A percentile compares a stretch with the other conserved stretches of the same genome.
Evolutionary conservation across 2,329 filamentous ascomycete species (phyloP).

Genomic region (Colletotrichum ledebouriae): DNA sequence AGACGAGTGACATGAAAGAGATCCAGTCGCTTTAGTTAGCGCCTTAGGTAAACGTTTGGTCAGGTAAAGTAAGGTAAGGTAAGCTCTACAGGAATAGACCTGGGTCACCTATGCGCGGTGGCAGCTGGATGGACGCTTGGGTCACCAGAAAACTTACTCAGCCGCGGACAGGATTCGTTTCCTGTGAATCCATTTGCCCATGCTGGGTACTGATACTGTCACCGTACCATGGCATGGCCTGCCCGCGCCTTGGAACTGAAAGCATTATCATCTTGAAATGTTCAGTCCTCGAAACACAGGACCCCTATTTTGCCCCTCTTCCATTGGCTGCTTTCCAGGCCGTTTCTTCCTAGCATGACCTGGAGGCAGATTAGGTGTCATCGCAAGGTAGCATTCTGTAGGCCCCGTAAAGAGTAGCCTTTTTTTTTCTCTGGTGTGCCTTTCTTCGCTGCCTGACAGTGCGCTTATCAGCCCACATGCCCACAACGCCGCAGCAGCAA

Average conservation of each 20-base stretch:
- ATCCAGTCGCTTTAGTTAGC: not conserved
- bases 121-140: too few species aligned
- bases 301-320: slow-evolving; percentile 30
- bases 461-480: slow-evolving; percentile 11
- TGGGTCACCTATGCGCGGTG: not conserved
- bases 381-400: slow-evolving; percentile 3
- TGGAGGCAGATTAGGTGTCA: not conserved
- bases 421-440: not conserved
- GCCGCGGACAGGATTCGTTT: not conserved
- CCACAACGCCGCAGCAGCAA: slow-evolving; percentile 8
- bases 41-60: not conserved
- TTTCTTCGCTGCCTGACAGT: slow-evolving; percentile 6
- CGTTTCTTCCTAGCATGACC: slow-evolving; percentile 25
- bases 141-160: too few species aligned
- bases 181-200: not conserved
- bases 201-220: not conserved
- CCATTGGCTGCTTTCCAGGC: slow-evolving; percentile 16
- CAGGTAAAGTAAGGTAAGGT: slow-evolving; percentile 7
- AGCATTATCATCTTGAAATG: slow-evolving; percentile 17
- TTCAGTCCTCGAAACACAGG: slow-evolving; percentile 25
- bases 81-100: slow-evolving; percentile 18
- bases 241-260: slow-evolving; percentile 6
- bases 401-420: not conserved
- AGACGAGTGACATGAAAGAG: slow-evolving; percentile 8
- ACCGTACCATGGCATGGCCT: not conserved